Base-by-base conservation (phyloP, 1,284 basidiomycete species). In the Pseudozyma tsukubaensis region DNA sequence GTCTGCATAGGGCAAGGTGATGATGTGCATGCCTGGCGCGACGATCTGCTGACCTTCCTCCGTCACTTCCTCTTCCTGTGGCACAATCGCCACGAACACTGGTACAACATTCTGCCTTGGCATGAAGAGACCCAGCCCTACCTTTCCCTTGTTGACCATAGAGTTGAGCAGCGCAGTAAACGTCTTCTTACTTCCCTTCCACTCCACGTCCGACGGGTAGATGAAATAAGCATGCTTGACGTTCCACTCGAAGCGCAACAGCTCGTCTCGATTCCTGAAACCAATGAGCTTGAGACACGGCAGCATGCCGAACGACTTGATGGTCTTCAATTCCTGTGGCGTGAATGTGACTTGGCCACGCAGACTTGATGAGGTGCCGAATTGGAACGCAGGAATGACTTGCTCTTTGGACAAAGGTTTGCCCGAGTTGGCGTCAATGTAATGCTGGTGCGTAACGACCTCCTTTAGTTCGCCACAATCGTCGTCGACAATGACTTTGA, bases 141-240 rank as follows among this genome's bases (percentile, higher is more conserved):
- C 90, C 82, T 92, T 92, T 52, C 91, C 86, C 84, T 94, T 94
- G 78, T 89, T 89, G 35, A 91, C 67, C 89, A 96, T 93, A 3
- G 92, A 91, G 70, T 91, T 89, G 40, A 98, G 87, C 9, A 99
- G 87, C 0, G 96, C 94, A 7, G 89, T 90, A 85, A 98, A 98
- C 0, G 93, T 92, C 47, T 96, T 89, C 65, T 91, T 96, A 85
- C 93, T 95, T 1, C 97, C 97, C 10, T 92, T 89, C 85, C 92
- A 95, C 37, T 89, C 86, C 92, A 94, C 72, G 83, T 99, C 96
- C 76, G 96, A 92, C 0, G 96, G 97, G 83, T 94, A 94, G 67
- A 99, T 89, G 82, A 99, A 99, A 55, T 90, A 86, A 0, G 94
- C 90, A 85, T 97, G 94, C 82, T 94, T 96, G 78, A 97, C 86